phyloP scores from a whole-genome alignment of 108 stramenopile species.

The Skeletonema grethae region DNA sequence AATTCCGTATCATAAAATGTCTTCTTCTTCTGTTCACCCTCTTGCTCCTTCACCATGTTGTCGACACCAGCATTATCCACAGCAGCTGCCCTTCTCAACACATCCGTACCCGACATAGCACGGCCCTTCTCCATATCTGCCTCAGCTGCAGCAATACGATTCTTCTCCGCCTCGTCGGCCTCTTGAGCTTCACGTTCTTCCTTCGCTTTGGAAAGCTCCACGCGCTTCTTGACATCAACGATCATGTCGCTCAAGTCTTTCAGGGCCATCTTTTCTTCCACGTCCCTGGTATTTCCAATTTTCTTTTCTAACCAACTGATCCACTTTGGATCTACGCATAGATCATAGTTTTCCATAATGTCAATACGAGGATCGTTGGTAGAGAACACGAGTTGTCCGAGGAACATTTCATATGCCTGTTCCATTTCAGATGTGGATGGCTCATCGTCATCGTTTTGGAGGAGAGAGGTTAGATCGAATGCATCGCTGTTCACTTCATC shows the following conservation, averaged over 20 bases:
- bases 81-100: conserved; percentile 71
- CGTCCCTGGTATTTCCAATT: conserved; percentile 62
- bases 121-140: conserved; percentile 68
- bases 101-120: conserved; percentile 67
- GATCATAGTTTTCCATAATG: conserved; percentile 82
- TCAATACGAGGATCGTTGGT: conserved; percentile 87
- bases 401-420: conserved; percentile 83
- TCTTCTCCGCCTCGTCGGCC: conserved; percentile 64
- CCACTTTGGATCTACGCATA: conserved; percentile 63
- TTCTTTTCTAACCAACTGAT: conserved; percentile 72
- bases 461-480: conserved; percentile 62
- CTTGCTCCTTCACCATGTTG: conserved; percentile 28
- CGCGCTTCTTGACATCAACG: conserved; percentile 64
- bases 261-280: conserved; percentile 79
- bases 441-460: conserved; percentile 37
- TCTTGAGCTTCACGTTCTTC: conserved; percentile 71
- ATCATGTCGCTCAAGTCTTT: conserved; percentile 78
- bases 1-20: conserved; percentile 76
- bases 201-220: conserved; percentile 60
- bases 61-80: conserved; percentile 63
- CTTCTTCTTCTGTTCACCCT: conserved; percentile 45
- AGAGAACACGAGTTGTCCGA: conserved; percentile 89
- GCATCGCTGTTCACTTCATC: conserved; percentile 83
- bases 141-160: conserved; percentile 62
- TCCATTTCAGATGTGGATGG: conserved; percentile 50